phyloP scores from a whole-genome alignment of 768 basidiomycete genomes.

The Rubroboletus pulcherrimus region DNA sequence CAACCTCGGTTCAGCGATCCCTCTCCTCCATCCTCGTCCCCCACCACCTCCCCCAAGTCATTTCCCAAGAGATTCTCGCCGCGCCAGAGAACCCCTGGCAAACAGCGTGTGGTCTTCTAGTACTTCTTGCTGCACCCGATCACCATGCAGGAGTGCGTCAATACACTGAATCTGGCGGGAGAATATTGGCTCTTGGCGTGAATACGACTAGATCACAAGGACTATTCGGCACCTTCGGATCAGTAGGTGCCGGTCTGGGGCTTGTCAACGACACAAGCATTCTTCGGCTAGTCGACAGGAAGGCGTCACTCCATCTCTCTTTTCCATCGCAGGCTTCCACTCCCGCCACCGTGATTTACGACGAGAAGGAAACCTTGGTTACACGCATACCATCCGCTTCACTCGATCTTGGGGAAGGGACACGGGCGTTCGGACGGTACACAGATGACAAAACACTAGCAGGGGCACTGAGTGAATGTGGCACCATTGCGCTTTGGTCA shows the following conservation, averaged over 20 bases:
- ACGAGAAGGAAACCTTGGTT: neutral
- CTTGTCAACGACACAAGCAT: constrained; percentile 28
- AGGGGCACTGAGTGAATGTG: constrained; percentile 24
- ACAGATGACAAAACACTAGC: constrained; percentile 15
- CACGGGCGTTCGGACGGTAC: constrained; percentile 19
- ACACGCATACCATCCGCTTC: constrained; percentile 14
- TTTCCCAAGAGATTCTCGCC: constrained; percentile 53
- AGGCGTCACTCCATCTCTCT: constrained; percentile 22
- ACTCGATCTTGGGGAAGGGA: constrained; percentile 16
- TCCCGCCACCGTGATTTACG: constrained; percentile 7
- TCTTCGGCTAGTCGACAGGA: constrained; percentile 26
- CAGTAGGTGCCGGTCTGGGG: constrained; percentile 29
- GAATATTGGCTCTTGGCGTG: constrained; percentile 63
- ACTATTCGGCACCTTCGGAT: constrained; percentile 36
- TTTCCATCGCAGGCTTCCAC: constrained; percentile 20
- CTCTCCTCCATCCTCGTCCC: constrained; percentile 61
- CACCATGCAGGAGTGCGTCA: constrained; percentile 44
- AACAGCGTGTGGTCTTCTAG: constrained; percentile 68
- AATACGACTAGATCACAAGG: constrained; percentile 51
- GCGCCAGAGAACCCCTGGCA: constrained; percentile 74
- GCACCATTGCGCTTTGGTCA: constrained; percentile 29
- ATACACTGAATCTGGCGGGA: constrained; percentile 67
- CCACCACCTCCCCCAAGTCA: constrained; percentile 73
- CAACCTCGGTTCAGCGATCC: constrained; percentile 42
- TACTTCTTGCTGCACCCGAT: constrained; percentile 61